Conservation (phyloP, 148 eudicot genomes). For the Pouteria glomerata region DNA sequence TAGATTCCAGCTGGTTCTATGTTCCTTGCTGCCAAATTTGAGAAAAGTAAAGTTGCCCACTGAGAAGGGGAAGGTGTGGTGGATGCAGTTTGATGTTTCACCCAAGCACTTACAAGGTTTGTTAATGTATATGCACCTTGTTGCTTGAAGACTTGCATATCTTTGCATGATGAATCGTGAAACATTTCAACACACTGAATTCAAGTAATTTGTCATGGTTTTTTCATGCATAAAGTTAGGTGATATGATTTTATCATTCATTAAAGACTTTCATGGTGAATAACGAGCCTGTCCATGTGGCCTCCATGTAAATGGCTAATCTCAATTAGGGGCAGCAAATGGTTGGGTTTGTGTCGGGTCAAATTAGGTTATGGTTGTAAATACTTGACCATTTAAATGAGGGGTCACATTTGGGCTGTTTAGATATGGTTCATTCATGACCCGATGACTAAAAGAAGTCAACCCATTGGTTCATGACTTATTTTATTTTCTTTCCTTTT, state of each 20-base stretch:
- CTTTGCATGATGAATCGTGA: not conserved
- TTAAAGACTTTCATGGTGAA: not conserved
- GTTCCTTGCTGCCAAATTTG: constrained; percentile 63
- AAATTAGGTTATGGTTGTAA: too few species aligned
- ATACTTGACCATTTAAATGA: too few species aligned
- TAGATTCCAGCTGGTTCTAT: constrained; percentile 73
- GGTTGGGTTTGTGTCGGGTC: too few species aligned
- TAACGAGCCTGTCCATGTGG: not conserved
- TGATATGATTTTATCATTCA: not conserved
- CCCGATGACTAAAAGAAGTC: too few species aligned
- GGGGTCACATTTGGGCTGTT: too few species aligned
- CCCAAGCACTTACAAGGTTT: constrained; percentile 64
- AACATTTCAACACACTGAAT: not conserved
- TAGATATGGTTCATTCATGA: too few species aligned
- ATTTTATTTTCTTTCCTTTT: too few species aligned
- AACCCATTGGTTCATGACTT: too few species aligned
- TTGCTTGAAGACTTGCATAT: not conserved
- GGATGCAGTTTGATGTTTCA: constrained; percentile 76
- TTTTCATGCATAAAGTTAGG: not conserved
- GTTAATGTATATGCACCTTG: constrained; percentile 5
- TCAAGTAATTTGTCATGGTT: not conserved
- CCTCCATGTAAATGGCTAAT: not conserved
- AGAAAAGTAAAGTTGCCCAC: constrained; percentile 49
- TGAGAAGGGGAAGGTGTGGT: constrained; percentile 56
- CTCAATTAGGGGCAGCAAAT: too few species aligned